Evolutionary conservation across 139 green algal genomes (phyloP).

Genomic region (Dunaliella primolecta): DNA sequence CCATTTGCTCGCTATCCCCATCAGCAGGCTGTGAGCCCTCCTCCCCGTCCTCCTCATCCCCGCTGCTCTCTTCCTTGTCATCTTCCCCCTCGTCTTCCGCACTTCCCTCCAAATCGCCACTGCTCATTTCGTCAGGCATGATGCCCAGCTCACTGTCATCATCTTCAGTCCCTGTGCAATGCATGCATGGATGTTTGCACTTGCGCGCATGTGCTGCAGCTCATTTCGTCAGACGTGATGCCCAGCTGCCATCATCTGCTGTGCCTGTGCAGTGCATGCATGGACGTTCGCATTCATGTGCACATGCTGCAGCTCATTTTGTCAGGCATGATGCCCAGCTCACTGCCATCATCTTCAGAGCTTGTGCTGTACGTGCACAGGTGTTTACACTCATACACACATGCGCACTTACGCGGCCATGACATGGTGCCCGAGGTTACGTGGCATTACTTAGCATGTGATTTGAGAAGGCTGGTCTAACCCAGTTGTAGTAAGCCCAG

Average conservation of each 20-base stretch:
- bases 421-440: no score
- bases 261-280: conserved; percentile 8
- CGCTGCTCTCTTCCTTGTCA: conserved; percentile 20
- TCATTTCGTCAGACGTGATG: conserved; percentile 20
- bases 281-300: conserved; percentile 7
- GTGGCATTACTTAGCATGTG: no score
- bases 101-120: conserved; percentile 20
- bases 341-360: conserved; percentile 36
- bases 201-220: conserved; percentile 11
- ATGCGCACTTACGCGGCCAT: no score
- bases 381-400: conserved; percentile 5
- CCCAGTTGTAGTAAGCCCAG: no score
- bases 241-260: conserved; percentile 36
- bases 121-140: conserved; percentile 25
- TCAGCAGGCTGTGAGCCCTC: conserved; percentile 15
- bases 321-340: conserved; percentile 17
- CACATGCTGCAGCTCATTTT: conserved; percentile 16
- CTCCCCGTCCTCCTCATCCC: conserved; percentile 45
- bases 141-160: conserved; percentile 25
- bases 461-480: no score
- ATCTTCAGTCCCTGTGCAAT: conserved; percentile 26
- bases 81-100: conserved; percentile 31
- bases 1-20: conserved; percentile 4
- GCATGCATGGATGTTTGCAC: conserved; percentile 14
- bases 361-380: conserved; percentile 10